These are phyloP conservation scores for Leccinum variicolor DNA, from an alignment of 768 basidiomycete genomes.

Conservation along the genomic window DNA sequence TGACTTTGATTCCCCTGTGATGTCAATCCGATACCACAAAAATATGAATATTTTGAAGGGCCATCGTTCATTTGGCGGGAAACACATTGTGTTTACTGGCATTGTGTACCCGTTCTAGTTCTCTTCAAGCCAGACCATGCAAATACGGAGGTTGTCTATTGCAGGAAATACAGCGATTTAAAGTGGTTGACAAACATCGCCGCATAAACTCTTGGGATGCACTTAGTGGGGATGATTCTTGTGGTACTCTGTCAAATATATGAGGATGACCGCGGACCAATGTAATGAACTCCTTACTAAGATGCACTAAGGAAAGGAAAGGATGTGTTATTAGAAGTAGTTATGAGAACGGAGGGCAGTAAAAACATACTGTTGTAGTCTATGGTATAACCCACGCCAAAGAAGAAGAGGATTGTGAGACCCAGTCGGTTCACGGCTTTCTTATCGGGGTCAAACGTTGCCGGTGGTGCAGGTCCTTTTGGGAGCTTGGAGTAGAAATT, in stretches of 20 bases:
- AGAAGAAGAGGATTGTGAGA: slow-evolving; percentile 64
- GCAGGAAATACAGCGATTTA: slow-evolving; percentile 19
- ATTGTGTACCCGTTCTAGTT: not conserved
- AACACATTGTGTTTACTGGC: not conserved
- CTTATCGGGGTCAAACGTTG: slow-evolving; percentile 70
- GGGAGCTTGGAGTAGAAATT: slow-evolving; percentile 97
- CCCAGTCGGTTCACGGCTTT: slow-evolving; percentile 60
- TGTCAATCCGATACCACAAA: slow-evolving; percentile 1
- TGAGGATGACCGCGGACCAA: slow-evolving; percentile 20
- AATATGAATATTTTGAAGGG: not conserved
- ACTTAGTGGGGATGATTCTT: slow-evolving; percentile 83
- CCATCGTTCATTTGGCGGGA: not conserved
- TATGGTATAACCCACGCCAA: slow-evolving; percentile 65
- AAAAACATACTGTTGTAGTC: slow-evolving; percentile 81
- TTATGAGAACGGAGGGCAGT: not conserved
- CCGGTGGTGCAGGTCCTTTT: slow-evolving; percentile 71
- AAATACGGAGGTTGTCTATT: slow-evolving; percentile 23
- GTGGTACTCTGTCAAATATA: slow-evolving; percentile 64
- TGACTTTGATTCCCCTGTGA: not conserved
- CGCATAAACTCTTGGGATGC: slow-evolving; percentile 3
- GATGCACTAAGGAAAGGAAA: slow-evolving; percentile 55
- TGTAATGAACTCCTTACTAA: slow-evolving; percentile 54
- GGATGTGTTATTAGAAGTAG: slow-evolving; percentile 8
- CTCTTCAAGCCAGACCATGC: not conserved
- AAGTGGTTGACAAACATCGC: slow-evolving; percentile 6